phyloP scores from a whole-genome alignment of 2,329 filamentous ascomycete species.

The Fusarium pininemorale region DNA sequence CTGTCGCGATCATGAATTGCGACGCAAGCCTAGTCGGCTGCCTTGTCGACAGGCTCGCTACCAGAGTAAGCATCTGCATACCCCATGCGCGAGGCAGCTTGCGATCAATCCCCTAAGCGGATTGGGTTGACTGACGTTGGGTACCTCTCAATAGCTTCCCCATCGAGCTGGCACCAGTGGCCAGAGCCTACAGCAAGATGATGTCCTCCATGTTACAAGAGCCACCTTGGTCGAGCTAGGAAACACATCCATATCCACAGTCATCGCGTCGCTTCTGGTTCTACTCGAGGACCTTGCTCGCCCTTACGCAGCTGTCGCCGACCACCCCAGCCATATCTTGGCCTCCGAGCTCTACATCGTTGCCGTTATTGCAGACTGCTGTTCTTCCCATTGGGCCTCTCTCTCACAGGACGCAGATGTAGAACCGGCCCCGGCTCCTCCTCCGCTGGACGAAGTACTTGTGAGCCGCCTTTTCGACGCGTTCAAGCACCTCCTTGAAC shows the following conservation, averaged over 20 bases:
- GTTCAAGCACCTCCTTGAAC: constrained; percentile 65
- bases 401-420: constrained; percentile 45
- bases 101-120: not conserved
- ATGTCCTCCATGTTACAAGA: constrained; percentile 68
- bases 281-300: constrained; percentile 67
- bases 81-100: not conserved
- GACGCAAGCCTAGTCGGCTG: constrained; percentile 68
- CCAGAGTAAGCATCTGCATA: constrained; percentile 58
- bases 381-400: constrained; percentile 66
- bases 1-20: constrained; percentile 59
- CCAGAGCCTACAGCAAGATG: constrained; percentile 67
- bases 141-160: constrained; percentile 65
- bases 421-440: constrained; percentile 41
- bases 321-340: constrained; percentile 68
- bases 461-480: constrained; percentile 65
- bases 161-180: constrained; percentile 68
- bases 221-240: constrained; percentile 70
- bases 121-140: constrained; percentile 39
- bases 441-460: constrained; percentile 59
- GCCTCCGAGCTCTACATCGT: constrained; percentile 73
- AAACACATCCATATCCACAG: constrained; percentile 59
- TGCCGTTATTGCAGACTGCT: constrained; percentile 71
- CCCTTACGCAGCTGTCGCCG: constrained; percentile 60
- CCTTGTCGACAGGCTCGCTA: constrained; percentile 69
- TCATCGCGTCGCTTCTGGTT: constrained; percentile 65